phyloP scores from a whole-genome alignment of 2,329 filamentous ascomycete species.

The Coniochaeta hoffmannii region DNA sequence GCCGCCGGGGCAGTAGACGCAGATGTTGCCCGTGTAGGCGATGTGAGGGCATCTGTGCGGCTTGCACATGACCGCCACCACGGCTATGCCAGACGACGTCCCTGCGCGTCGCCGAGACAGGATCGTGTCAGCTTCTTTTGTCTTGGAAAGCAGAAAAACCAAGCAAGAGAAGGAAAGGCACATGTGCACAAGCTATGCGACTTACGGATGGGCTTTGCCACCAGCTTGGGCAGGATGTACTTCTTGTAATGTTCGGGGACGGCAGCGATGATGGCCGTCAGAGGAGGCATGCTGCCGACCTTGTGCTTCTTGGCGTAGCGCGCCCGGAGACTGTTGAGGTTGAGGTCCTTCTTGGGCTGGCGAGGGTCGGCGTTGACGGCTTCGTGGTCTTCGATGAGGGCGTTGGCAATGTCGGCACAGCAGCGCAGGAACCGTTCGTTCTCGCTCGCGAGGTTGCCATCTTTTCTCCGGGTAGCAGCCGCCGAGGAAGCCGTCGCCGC shows the following conservation, averaged over 20 bases:
- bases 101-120: slow-evolving; percentile 43
- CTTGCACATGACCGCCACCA: slow-evolving; percentile 99
- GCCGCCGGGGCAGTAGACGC: slow-evolving; percentile 95
- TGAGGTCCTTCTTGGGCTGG: slow-evolving; percentile 75
- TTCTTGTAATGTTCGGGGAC: slow-evolving; percentile 99
- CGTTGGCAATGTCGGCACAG: slow-evolving; percentile 91
- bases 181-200: too few relatives aligned
- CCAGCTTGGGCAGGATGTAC: slow-evolving; percentile 91
- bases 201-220: slow-evolving; percentile 90
- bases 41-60: slow-evolving; percentile 97
- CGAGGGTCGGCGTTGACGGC: slow-evolving; percentile 65
- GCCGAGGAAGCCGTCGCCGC: slow-evolving; percentile 61
- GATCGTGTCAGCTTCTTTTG: neutral
- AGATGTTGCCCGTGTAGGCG: slow-evolving; percentile 97
- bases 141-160: neutral
- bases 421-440: slow-evolving; percentile 91
- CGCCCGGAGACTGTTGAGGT: slow-evolving; percentile 80
- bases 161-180: neutral
- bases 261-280: slow-evolving; percentile 95
- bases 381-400: slow-evolving; percentile 91
- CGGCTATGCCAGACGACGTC: slow-evolving; percentile 93
- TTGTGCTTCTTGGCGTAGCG: slow-evolving; percentile 91
- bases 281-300: slow-evolving; percentile 76
- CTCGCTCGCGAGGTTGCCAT: slow-evolving; percentile 74
- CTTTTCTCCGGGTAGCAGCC: slow-evolving; percentile 65